phyloP scores from a whole-genome alignment of 2,329 filamentous ascomycete species.

The Diaporthe sp. region DNA sequence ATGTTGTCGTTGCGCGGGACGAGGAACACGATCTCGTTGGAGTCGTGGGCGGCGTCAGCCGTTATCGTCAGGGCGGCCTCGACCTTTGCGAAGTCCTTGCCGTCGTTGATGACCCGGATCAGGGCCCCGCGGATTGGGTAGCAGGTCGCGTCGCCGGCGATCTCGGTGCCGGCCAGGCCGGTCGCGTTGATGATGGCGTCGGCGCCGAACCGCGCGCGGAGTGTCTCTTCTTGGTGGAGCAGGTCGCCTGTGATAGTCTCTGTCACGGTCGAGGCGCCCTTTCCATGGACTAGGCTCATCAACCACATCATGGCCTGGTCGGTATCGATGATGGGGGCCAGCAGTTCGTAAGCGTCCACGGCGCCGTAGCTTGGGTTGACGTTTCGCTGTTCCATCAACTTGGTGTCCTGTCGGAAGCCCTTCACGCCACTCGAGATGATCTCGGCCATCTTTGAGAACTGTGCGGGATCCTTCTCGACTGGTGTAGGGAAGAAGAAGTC shows the following conservation, averaged over 20 bases:
- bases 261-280: slow-evolving; percentile 56
- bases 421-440: slow-evolving; percentile 55
- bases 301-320: slow-evolving; percentile 59
- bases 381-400: slow-evolving; percentile 52
- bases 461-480: slow-evolving; percentile 50
- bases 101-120: slow-evolving; percentile 61
- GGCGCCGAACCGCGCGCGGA: slow-evolving; percentile 52
- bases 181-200: slow-evolving; percentile 60
- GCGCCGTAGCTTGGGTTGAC: slow-evolving; percentile 52
- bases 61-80: slow-evolving; percentile 56
- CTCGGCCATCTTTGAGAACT: slow-evolving; percentile 55
- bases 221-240: slow-evolving; percentile 50
- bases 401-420: slow-evolving; percentile 53
- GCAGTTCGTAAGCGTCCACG: slow-evolving; percentile 59
- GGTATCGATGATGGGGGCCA: slow-evolving; percentile 61
- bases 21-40: slow-evolving; percentile 58
- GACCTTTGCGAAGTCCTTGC: slow-evolving; percentile 56
- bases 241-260: slow-evolving; percentile 54
- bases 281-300: slow-evolving; percentile 55
- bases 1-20: slow-evolving; percentile 60
- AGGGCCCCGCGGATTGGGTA: slow-evolving; percentile 60
- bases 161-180: slow-evolving; percentile 53
- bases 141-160: slow-evolving; percentile 54
- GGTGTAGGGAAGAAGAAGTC: slow-evolving; percentile 56
- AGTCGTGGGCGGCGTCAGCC: slow-evolving; percentile 52